Evolutionary conservation across 192 early-diverging fungal genomes (phyloP).

Genomic region (Coemansia erecta): DNA sequence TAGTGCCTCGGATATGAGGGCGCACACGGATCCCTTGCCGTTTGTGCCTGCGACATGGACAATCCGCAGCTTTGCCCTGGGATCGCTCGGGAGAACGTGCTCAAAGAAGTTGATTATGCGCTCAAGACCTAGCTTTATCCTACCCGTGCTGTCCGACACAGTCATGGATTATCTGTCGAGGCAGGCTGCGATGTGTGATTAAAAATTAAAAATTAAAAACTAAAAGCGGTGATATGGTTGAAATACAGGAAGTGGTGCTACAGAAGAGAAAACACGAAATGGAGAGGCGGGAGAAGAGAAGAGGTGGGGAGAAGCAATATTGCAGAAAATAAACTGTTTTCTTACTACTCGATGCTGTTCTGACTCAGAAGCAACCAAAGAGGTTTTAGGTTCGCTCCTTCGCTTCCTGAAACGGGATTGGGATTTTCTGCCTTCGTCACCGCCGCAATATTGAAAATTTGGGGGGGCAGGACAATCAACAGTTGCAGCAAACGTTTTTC

Average conservation of each 20-base stretch:
- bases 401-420: background rate
- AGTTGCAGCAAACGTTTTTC: background rate
- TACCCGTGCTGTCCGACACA: constrained; percentile 17
- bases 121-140: constrained; percentile 39
- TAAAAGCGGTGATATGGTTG: background rate
- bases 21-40: constrained; percentile 82
- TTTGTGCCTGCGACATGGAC: constrained; percentile 89
- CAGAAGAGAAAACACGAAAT: background rate
- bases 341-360: background rate
- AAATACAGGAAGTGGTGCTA: background rate
- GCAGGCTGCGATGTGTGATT: background rate
- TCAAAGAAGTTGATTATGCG: constrained; percentile 57
- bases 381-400: background rate
- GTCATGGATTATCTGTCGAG: constrained; percentile 10
- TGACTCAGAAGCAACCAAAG: background rate
- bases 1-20: constrained; percentile 51
- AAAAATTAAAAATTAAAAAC: background rate
- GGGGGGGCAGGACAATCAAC: background rate
- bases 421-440: background rate
- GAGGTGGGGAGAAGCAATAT: background rate
- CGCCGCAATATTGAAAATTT: background rate
- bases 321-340: background rate
- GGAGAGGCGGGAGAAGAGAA: background rate
- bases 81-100: constrained; percentile 43
- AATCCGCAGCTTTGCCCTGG: constrained; percentile 53